Evolutionary conservation across 2,329 filamentous ascomycete species (phyloP), one percentile per base, ranked within the genome.

Genomic region (Aspergillus proliferans): DNA sequence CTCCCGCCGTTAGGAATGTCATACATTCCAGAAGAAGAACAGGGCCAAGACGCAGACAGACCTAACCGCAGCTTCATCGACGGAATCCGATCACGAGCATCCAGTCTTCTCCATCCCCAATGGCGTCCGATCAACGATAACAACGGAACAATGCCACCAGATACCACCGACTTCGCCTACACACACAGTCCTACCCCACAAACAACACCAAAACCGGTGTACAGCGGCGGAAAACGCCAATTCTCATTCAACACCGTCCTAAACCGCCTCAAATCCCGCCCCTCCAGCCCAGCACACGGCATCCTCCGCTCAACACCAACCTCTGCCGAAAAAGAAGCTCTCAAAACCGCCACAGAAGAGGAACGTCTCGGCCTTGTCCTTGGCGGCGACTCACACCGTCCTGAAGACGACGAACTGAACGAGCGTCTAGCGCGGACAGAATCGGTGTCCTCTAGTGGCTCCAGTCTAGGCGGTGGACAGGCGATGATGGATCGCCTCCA

Each of bases 161-260:
- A 58, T 60, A 36, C 62, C 60, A 18, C 52, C 57, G 41, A 48
- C 54, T 19, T 52, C 51, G 22, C 57, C 36, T 52, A 58, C 36
- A 15, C n/a, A 9, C 59, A 60, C 36, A 65, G 61, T 47, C 58
- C 48, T 36, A 50, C 47, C 45, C 58, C 51, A 45, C 47, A 49
- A 44, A 54, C 59, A 45, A 45, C 50, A n/a, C 60, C 61, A 54
- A 66, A 57, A 53, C 69, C 55, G 14, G 59, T 64, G 30, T 54
- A 78, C 3, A 81, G 79, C 47, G 73, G 74, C 26, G 81, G 86
- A 9, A 80, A 76, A 56, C 80, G 92, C 52, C 88, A 95, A 64
- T 98, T 97, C 71, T 94, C 88, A 15, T 97, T 97, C 76, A 86
- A 91, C 56, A 89, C 87, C 56, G 83, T 95, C 46, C 93, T 96